Evolutionary conservation across 768 basidiomycete genomes (phyloP), one percentile per base, ranked within the genome.

Genomic region (Boletellus sp.): DNA sequence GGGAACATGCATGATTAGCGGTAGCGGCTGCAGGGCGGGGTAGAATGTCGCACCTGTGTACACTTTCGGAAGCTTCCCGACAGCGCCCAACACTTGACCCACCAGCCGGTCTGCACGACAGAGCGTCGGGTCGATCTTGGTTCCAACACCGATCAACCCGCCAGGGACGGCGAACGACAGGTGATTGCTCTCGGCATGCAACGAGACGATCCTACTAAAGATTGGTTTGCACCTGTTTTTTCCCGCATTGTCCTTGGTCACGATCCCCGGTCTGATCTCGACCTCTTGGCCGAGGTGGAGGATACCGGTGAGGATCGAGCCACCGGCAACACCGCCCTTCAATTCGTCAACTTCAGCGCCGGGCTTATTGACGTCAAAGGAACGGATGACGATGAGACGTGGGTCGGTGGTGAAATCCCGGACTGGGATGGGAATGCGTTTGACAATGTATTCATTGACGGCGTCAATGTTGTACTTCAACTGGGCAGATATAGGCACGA

Each of bases 301-400:
- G 20, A 96, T 87, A 61, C 96, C 95, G 5, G 84, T 90, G 54
- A 99, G 78, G 64, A 98, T 95, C 11, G 89, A 93, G 17, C 96
- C 95, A 69, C 96, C 96, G 16, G 96, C 96, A 34, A 98, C 96
- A 63, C 96, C 96, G 51, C 95, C 95, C 72, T 97, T 95, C 52
- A 98, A 79, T 37, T 99, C 96, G 59, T 95, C 88, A 4, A 98
- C 94, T 64, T 94, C 93, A 4, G 94, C 84, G 65, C 95, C 96
- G 11, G 96, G 96, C 71, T 96, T 97, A 80, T 99, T 99, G 68
- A 99, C 95, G 68, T 99, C 96, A 72, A 98, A 99, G 17, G 94
- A 96, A 57, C 95, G 92, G 70, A 99, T 99, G 67, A 98, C 94
- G 66, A 98, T 98, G 57, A 99, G 85, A 31, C 87, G 84, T 0